Conservation (phyloP, 169 alveolate genomes). For the Eimeria acervulina region DNA sequence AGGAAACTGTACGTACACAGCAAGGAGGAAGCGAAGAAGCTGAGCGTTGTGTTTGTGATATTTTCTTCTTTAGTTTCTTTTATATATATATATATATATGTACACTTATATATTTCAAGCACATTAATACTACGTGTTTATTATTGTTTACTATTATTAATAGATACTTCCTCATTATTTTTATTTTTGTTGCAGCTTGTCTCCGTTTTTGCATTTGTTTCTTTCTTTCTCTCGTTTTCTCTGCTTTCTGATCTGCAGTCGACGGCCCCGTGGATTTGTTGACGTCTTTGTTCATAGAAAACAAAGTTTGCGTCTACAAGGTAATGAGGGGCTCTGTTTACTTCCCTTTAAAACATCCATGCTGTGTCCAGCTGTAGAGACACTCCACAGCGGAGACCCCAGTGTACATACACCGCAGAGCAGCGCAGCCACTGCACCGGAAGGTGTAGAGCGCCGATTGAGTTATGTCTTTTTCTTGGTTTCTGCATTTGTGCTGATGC, state of each 20-base stretch:
- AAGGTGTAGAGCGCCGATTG: neutral
- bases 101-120: neutral
- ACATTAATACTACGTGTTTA: neutral
- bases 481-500: neutral
- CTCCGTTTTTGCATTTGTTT: neutral
- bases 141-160: too few species aligned
- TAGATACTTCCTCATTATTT: too few species aligned
- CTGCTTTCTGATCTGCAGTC: constrained; percentile 32
- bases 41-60: too few species aligned
- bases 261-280: constrained; percentile 79
- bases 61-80: neutral
- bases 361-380: neutral
- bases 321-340: too few species aligned
- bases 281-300: constrained; percentile 63
- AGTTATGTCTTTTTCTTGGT: neutral
- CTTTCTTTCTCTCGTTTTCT: neutral
- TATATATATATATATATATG: too few species aligned
- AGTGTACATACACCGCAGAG: neutral
- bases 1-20: constrained; percentile 67
- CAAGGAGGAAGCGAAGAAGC: too few species aligned
- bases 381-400: neutral
- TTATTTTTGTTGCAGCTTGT: too few species aligned
- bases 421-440: neutral
- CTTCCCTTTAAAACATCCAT: too few species aligned
- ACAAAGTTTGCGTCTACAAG: constrained; percentile 81